Evolutionary conservation across 495 filamentous ascomycete species (phyloP), one percentile per base, ranked within the genome.

Genomic region (Rhizodiscina lignyota): DNA sequence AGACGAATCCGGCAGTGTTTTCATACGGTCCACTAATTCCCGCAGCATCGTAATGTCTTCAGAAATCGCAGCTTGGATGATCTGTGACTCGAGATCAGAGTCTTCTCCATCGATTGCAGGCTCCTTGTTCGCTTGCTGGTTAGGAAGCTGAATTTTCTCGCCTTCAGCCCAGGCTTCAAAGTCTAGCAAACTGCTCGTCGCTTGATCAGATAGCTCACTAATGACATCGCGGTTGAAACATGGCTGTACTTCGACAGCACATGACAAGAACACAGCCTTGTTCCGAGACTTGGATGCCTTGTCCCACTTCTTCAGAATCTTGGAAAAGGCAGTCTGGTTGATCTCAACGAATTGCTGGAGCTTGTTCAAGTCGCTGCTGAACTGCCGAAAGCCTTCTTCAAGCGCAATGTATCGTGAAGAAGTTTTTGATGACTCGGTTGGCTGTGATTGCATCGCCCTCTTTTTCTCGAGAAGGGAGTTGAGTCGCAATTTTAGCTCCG

Each of bases 221-320:
- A 97, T 89, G 41, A 96, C 81, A 40, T 93, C 77, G 24, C 85
- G 71, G 56, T 96, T 96, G 66, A 97, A 97, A 54, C 87, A 94
- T 2, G 89, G 91, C 50, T 94, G 89, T 32, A 94, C 85, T 57
- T 97, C 89, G 34, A 96, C 87, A 8, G 91, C 89, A 13, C 89
- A 72, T 8, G 89, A 86, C 21, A 97, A 75, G 50, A 94, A 96
- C 17, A 96, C 65, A 59, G 96, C 91, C 53, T 97, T 97, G 43
- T 86, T 94, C 49, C 85, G 83, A 36, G 89, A 96, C 70, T 97
- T 97, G 38, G 87, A 93, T 13, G 91, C 93, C 68, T 97, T 97
- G 58, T 97, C 89, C 89, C 89, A 97, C 72, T 97, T 97, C 63
- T 97, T 97, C 34, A 97, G 65, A 30, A 97, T 97, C 55, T 97